Evolutionary conservation across 2,329 filamentous ascomycete species (phyloP).

Genomic region (Colletotrichum sp.): DNA sequence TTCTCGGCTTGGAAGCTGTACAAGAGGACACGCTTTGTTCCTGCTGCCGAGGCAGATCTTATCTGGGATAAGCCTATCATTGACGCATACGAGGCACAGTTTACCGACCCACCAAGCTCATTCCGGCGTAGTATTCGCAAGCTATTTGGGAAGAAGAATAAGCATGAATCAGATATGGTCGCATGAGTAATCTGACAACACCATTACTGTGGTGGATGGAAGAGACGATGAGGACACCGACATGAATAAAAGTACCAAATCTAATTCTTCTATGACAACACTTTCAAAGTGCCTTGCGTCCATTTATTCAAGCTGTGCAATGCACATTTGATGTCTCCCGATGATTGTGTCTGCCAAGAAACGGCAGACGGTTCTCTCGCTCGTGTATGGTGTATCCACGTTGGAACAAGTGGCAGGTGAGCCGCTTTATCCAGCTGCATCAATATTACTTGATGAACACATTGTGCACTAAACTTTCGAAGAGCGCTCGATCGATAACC

Average conservation of each 20-base stretch:
- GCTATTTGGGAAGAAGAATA: conserved; percentile 38
- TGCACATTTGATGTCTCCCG: not conserved
- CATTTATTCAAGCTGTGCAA: not conserved
- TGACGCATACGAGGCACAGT: conserved; percentile 61
- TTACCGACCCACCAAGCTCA: conserved; percentile 52
- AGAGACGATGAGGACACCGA: not conserved
- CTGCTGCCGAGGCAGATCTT: conserved; percentile 61
- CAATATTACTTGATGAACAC: not conserved
- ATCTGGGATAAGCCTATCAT: conserved; percentile 65
- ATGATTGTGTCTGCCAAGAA: not conserved
- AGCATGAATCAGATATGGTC: not conserved
- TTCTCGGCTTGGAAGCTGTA: conserved; percentile 69
- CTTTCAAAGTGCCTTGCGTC: not conserved
- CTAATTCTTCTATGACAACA: not conserved
- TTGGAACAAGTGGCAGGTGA: not conserved
- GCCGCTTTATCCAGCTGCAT: not conserved
- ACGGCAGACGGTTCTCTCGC: not conserved
- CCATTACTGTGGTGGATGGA: not conserved
- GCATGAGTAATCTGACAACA: not conserved
- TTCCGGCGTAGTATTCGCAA: conserved; percentile 62
- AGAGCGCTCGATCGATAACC: not conserved
- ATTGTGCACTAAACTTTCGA: not conserved
- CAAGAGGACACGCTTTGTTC: conserved; percentile 61
- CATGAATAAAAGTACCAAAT: not conserved
- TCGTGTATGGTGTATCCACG: not conserved